Evolutionary conservation across 331 rosid species (phyloP).

Genomic region (Saraca asoca): DNA sequence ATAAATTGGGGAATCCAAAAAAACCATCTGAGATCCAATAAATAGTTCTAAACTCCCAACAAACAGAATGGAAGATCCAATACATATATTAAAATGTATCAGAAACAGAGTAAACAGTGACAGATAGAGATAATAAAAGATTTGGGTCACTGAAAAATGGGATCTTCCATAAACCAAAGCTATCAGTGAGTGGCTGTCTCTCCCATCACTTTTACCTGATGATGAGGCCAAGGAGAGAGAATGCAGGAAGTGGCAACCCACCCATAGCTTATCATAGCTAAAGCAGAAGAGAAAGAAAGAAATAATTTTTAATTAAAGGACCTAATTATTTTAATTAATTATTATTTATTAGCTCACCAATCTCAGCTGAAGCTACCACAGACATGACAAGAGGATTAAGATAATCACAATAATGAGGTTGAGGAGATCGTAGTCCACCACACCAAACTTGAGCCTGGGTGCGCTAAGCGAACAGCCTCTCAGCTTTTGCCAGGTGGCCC

Average conservation of each 20-base stretch:
- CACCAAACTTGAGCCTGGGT: not conserved
- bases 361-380: slow-evolving; percentile 12
- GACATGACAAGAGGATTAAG: slow-evolving; percentile 11
- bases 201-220: slow-evolving; percentile 24
- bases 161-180: slow-evolving; percentile 36
- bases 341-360: slow-evolving; percentile 11
- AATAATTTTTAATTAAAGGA: not conserved
- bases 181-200: not conserved
- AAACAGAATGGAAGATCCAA: slow-evolving; percentile 26
- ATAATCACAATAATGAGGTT: slow-evolving; percentile 16
- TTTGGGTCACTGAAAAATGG: slow-evolving; percentile 36
- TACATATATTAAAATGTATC: slow-evolving; percentile 1
- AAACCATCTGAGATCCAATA: slow-evolving; percentile 45
- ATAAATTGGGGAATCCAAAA: not conserved
- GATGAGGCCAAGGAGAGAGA: slow-evolving; percentile 27
- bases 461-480: slow-evolving; percentile 13
- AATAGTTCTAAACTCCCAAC: not conserved
- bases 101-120: slow-evolving; percentile 10
- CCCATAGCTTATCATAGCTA: slow-evolving; percentile 41
- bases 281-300: slow-evolving; percentile 5
- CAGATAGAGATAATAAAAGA: slow-evolving; percentile 25
- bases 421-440: not conserved
- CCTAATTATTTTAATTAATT: slow-evolving; percentile 10
- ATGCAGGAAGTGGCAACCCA: not conserved
- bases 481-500: not conserved